Percentiles rank a stretch among this genome's conserved stretches.
Conservation (phyloP, 2,329 filamentous ascomycete genomes). For the Monilinia fructigena region DNA sequence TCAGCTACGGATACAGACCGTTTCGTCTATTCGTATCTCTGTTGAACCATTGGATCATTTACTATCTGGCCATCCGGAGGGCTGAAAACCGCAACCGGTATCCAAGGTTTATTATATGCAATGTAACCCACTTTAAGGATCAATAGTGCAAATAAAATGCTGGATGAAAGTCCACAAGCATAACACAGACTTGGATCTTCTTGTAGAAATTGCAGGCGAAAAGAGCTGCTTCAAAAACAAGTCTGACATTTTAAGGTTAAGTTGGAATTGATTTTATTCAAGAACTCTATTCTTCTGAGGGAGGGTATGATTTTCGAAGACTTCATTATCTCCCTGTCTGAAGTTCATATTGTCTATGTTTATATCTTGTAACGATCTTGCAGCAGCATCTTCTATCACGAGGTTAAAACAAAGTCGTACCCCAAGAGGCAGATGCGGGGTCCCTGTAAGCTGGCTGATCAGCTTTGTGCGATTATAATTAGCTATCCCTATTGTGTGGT, state of each 20-base stretch:
- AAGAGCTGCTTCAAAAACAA: not conserved
- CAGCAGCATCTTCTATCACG: not conserved
- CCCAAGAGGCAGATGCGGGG: slow-evolving; percentile 8
- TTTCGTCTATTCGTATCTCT: slow-evolving; percentile 23
- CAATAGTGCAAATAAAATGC: slow-evolving; percentile 17
- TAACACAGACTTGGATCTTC: slow-evolving; percentile 19
- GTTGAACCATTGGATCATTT: slow-evolving; percentile 11
- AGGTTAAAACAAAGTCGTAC: slow-evolving; percentile 8
- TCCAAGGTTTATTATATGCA: slow-evolving; percentile 19
- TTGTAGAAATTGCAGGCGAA: slow-evolving; percentile 13
- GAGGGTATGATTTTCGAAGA: not conserved
- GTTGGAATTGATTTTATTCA: not conserved
- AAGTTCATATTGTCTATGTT: not conserved
- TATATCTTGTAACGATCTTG: not conserved
- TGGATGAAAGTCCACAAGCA: slow-evolving; percentile 19
- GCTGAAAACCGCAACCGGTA: slow-evolving; percentile 22
- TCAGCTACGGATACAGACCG: slow-evolving; percentile 23
- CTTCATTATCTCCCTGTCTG: not conserved
- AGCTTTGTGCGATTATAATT: slow-evolving; percentile 22
- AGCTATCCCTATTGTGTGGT: slow-evolving; percentile 9
- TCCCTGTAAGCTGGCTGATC: slow-evolving; percentile 8
- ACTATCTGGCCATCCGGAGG: slow-evolving; percentile 21
- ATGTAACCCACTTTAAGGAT: slow-evolving; percentile 20
- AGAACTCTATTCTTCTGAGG: not conserved
- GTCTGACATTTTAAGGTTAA: slow-evolving; percentile 16